Conservation (phyloP, 805 yeast genomes). For the Yamadazyma nakazawae region DNA sequence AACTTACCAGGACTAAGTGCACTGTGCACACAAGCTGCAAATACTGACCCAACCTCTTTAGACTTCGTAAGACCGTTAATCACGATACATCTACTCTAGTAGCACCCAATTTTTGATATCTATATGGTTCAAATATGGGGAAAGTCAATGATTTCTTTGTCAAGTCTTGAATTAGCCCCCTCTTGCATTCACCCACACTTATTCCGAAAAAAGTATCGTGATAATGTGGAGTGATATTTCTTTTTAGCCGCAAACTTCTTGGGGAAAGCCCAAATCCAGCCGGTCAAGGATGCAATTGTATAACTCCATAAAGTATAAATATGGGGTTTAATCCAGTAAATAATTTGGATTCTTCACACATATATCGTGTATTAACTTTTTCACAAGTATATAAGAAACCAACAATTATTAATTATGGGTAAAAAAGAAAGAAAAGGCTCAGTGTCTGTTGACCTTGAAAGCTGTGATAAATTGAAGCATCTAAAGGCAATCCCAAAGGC, state of each 20-base stretch:
- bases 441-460: conserved; percentile 33
- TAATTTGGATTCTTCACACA: not conserved
- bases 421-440: conserved; percentile 27
- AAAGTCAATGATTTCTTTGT: no score
- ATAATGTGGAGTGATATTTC: conserved; percentile 12
- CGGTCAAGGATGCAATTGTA: not conserved
- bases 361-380: conserved; percentile 4
- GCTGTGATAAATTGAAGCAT: conserved; percentile 36
- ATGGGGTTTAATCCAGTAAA: not conserved
- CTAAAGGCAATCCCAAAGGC: conserved; percentile 38
- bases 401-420: conserved; percentile 17
- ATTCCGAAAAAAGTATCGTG: conserved; percentile 5
- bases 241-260: conserved; percentile 4
- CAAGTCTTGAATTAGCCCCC: not conserved
- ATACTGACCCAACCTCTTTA: no score
- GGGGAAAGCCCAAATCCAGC: not conserved
- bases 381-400: conserved; percentile 7
- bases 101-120: no score
- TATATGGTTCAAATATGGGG: no score
- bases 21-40: no score
- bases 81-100: no score
- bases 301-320: not conserved
- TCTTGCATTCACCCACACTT: conserved; percentile 1
- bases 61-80: no score
- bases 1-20: no score